Evolutionary conservation across 1,284 basidiomycete genomes (phyloP).

Genomic region (Ganoderma lingzhi): DNA sequence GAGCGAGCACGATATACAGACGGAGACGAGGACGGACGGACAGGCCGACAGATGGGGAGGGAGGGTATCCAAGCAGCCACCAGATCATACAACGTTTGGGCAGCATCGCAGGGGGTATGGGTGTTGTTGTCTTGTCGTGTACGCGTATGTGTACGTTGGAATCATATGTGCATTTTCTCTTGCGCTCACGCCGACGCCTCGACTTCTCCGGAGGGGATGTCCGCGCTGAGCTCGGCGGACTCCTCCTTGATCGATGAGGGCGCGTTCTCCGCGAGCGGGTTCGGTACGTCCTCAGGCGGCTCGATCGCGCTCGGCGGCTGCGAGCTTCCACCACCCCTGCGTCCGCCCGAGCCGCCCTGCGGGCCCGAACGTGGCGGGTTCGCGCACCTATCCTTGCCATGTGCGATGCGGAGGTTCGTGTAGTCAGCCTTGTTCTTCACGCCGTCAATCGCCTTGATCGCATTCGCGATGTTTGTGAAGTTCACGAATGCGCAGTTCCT

Average conservation of each 20-base stretch:
- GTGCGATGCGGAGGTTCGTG: constrained; percentile 82
- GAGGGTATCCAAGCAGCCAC: constrained; percentile 42
- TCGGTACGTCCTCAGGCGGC: constrained; percentile 34
- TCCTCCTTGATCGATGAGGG: constrained; percentile 38
- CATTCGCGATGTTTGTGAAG: constrained; percentile 91
- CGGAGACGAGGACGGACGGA: constrained; percentile 11
- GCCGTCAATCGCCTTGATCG: constrained; percentile 94
- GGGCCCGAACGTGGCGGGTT: constrained; percentile 86
- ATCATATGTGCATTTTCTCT: constrained; percentile 28
- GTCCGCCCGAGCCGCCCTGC: constrained; percentile 61
- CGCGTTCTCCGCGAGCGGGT: constrained; percentile 30
- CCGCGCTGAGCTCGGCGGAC: constrained; percentile 16
- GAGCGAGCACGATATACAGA: constrained; percentile 35
- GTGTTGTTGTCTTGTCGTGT: constrained; percentile 28
- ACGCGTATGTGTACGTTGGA: constrained; percentile 8
- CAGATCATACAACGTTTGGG: constrained; percentile 31
- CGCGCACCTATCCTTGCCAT: constrained; percentile 95
- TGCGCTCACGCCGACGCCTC: constrained; percentile 31
- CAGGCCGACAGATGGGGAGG: constrained; percentile 12
- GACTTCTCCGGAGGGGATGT: constrained; percentile 37
- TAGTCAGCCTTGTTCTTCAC: constrained; percentile 90
- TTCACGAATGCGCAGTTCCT: constrained; percentile 96
- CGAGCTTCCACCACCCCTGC: constrained; percentile 49
- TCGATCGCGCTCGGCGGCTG: constrained; percentile 42
- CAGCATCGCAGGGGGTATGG: constrained; percentile 31